Conservation (phyloP, 148 eudicot species). For the Amaranthus palmeri region DNA sequence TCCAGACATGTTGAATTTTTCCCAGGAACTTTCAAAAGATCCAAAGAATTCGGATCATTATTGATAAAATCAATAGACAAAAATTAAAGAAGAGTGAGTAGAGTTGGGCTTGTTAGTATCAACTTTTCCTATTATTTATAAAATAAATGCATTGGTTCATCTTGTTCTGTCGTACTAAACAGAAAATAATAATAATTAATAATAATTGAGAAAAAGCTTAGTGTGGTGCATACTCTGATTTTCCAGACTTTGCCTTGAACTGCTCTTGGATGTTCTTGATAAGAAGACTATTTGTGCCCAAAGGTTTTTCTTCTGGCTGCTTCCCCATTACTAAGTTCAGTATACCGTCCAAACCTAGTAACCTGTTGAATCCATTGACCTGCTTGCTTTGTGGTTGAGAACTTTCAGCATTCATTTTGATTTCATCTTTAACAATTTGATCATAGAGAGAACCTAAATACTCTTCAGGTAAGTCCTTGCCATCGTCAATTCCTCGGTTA, state of each 20-base stretch:
- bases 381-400: conserved; percentile 90
- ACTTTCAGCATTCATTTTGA: conserved; percentile 86
- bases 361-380: conserved; percentile 71
- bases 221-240: conserved; percentile 69
- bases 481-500: conserved; percentile 96
- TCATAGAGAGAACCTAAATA: conserved; percentile 84
- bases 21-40: no score
- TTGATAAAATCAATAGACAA: no score
- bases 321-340: conserved; percentile 88
- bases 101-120: no score
- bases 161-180: no score
- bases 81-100: no score
- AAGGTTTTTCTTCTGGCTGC: conserved; percentile 88
- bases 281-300: conserved; percentile 86
- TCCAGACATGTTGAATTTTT: no score
- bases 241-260: conserved; percentile 83
- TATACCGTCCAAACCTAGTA: conserved; percentile 93
- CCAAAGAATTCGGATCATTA: no score
- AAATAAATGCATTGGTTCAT: no score
- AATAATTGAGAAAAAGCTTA: not conserved
- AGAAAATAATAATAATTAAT: no score
- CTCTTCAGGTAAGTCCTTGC: conserved; percentile 93
- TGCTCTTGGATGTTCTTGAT: conserved; percentile 96
- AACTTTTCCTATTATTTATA: no score
- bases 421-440: conserved; percentile 90